phyloP scores from a whole-genome alignment of 2,329 filamentous ascomycete species.

The Colletotrichum tropicale region DNA sequence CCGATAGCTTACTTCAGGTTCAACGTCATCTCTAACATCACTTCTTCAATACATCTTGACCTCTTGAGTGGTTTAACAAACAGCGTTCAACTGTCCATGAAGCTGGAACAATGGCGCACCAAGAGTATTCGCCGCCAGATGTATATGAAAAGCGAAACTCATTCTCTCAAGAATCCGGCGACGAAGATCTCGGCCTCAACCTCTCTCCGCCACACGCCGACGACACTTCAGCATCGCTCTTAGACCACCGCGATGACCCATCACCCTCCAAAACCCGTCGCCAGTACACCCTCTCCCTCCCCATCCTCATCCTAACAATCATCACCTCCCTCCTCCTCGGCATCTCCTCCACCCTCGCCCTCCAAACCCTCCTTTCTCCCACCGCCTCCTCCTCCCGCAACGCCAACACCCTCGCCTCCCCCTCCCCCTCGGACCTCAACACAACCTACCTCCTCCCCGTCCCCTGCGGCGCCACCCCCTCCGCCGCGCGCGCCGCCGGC shows the following conservation, averaged over 20 bases:
- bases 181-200: accelerated
- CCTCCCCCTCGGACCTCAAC: neutral
- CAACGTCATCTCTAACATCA: neutral
- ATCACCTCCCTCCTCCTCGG: neutral
- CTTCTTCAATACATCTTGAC: neutral
- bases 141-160: accelerated
- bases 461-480: conserved; percentile 5
- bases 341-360: neutral
- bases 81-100: neutral
- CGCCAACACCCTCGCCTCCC: conserved; percentile 12
- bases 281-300: neutral
- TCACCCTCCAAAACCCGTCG: neutral
- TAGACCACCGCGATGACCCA: accelerated
- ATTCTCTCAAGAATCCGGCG: accelerated
- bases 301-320: neutral
- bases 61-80: neutral
- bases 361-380: neutral
- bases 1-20: neutral
- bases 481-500: conserved; percentile 8
- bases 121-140: neutral
- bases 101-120: accelerated
- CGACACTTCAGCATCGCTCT: neutral
- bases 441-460: neutral
- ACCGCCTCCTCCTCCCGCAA: neutral
- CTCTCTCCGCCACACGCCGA: accelerated